phyloP scores from a whole-genome alignment of 495 filamentous ascomycete genomes.

The Xylaria flabelliformis region DNA sequence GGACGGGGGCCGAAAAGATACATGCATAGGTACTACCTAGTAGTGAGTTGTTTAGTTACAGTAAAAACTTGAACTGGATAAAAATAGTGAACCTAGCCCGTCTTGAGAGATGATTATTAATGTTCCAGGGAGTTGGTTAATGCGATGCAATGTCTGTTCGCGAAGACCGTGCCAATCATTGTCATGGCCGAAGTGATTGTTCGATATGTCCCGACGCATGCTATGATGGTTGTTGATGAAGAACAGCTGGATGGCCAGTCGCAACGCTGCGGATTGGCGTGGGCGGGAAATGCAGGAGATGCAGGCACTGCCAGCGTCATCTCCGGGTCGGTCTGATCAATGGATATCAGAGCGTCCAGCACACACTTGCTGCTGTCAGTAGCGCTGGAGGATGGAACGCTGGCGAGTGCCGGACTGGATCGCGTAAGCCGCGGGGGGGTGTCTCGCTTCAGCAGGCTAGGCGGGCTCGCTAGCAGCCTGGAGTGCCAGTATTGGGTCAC shows the following conservation, averaged over 20 bases:
- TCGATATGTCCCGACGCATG: neutral
- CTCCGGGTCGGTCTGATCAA: neutral
- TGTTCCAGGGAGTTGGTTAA: neutral
- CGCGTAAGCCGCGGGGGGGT: constrained; percentile 7
- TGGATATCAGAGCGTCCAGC: constrained; percentile 15
- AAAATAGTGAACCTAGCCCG: constrained; percentile 7
- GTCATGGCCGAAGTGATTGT: neutral
- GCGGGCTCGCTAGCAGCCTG: neutral
- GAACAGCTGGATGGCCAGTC: neutral
- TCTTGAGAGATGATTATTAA: constrained; percentile 9
- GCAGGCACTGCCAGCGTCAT: constrained; percentile 22
- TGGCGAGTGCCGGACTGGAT: neutral
- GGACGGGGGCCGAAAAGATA: constrained; percentile 11
- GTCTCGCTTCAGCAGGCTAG: constrained; percentile 15
- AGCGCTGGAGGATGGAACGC: neutral
- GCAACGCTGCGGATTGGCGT: constrained; percentile 13
- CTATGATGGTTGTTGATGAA: neutral
- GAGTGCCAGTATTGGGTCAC: constrained; percentile 5
- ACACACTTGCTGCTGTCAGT: constrained; percentile 13
- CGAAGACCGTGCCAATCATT: neutral
- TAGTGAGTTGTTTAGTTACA: too few species aligned
- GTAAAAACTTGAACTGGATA: neutral
- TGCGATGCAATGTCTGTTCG: constrained; percentile 9
- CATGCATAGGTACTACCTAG: neutral
- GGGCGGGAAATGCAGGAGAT: constrained; percentile 13